Percentiles rank a stretch among this genome's conserved stretches.
phyloP scores from a whole-genome alignment of 129 eudicot species.

The Pseudognaphalium luteoalbum region DNA sequence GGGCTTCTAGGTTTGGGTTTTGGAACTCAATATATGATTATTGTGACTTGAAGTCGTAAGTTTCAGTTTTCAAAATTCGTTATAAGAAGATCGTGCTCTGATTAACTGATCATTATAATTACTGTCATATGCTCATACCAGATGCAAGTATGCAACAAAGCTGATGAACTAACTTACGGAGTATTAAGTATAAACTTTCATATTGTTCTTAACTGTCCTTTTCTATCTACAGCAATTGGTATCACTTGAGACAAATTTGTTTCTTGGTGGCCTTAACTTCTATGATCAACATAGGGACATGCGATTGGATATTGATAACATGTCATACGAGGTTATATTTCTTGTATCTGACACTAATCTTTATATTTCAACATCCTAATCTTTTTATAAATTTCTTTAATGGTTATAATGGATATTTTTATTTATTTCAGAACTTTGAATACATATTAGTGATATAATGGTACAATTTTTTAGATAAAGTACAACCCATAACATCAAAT shows the following conservation, averaged over 20 bases:
- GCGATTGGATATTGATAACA: slow-evolving; percentile 95
- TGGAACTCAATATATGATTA: not conserved
- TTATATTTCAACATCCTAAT: not conserved
- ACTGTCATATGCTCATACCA: not conserved
- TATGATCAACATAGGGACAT: slow-evolving; percentile 90
- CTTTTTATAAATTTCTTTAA: not conserved
- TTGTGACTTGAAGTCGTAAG: not conserved
- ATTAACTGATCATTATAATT: not conserved
- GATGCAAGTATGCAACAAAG: not conserved
- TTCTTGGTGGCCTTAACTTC: slow-evolving; percentile 63
- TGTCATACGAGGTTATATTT: slow-evolving; percentile 88
- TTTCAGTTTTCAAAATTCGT: not conserved
- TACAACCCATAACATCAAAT: no score
- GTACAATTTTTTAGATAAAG: slow-evolving; percentile 8
- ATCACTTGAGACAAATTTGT: slow-evolving; percentile 67
- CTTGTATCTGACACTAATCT: not conserved
- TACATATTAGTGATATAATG: slow-evolving; percentile 3
- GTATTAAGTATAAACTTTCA: slow-evolving; percentile 3
- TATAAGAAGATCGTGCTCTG: not conserved
- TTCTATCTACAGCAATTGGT: slow-evolving; percentile 59
- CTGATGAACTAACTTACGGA: not conserved
- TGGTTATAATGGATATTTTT: not conserved
- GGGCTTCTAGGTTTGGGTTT: not conserved
- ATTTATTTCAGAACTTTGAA: not conserved
- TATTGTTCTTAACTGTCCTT: slow-evolving; percentile 12